A percentile compares a stretch with the other conserved stretches of the same genome.
These are phyloP conservation scores for Puccinia hordei DNA, from an alignment of 1,284 basidiomycete genomes.

Conservation along the genomic window DNA sequence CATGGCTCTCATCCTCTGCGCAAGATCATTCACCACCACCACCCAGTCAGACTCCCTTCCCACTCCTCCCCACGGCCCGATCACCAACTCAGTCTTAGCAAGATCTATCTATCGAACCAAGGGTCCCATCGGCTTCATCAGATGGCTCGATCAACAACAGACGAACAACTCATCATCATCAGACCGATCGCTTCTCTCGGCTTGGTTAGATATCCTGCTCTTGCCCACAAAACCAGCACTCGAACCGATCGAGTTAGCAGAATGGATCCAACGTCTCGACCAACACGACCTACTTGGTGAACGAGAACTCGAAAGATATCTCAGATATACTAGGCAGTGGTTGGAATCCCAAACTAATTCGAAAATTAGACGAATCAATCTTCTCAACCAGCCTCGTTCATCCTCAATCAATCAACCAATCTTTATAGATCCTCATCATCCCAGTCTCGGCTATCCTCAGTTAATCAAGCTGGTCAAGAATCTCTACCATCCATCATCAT, in stretches of 20 bases:
- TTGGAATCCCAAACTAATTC: slow-evolving; percentile 5
- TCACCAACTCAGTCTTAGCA: slow-evolving; percentile 3
- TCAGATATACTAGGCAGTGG: slow-evolving; percentile 43
- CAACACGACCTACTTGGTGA: slow-evolving; percentile 20
- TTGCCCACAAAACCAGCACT: background rate
- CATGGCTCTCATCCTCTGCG: slow-evolving; percentile 14
- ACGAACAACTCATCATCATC: background rate
- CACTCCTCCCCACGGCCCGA: background rate
- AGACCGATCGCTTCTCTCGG: slow-evolving; percentile 15
- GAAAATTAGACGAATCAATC: background rate
- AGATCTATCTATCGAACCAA: slow-evolving; percentile 12
- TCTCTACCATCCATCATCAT: slow-evolving; percentile 27
- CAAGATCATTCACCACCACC: background rate
- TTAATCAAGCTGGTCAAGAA: slow-evolving; percentile 10
- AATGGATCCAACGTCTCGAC: background rate
- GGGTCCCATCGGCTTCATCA: background rate
- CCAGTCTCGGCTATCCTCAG: slow-evolving; percentile 16
- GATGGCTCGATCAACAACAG: background rate
- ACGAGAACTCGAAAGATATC: slow-evolving; percentile 35
- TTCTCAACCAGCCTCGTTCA: background rate
- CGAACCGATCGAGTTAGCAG: background rate
- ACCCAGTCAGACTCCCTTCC: background rate
- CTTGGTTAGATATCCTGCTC: slow-evolving; percentile 28
- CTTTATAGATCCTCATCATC: background rate
- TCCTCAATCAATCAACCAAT: background rate